These are phyloP conservation scores for Dinochytrium kinnereticum DNA, from an alignment of 371 early-diverging fungal species.

Conservation along the genomic window DNA sequence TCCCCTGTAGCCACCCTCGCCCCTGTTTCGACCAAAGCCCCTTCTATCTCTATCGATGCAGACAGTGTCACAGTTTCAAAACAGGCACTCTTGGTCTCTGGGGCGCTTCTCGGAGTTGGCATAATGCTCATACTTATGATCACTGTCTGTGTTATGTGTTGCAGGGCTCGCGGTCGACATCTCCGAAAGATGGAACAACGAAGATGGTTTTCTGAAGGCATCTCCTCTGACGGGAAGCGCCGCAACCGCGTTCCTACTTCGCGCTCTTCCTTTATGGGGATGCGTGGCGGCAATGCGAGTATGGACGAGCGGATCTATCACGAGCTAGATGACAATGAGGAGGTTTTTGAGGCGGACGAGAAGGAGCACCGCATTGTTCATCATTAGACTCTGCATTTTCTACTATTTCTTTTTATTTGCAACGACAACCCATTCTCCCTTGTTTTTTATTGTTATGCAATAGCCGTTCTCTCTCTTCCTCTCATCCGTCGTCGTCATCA, in stretches of 20 bases:
- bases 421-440: neutral
- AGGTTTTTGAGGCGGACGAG: neutral
- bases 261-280: neutral
- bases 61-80: conserved; percentile 10
- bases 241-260: neutral
- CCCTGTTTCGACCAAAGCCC: conserved; percentile 11
- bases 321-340: conserved; percentile 11
- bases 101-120: neutral
- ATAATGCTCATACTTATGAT: neutral
- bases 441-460: neutral
- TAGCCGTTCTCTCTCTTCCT: neutral
- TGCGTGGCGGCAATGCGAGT: neutral
- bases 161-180: conserved; percentile 1
- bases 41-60: neutral
- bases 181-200: conserved; percentile 1
- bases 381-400: no score
- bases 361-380: neutral
- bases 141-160: conserved; percentile 6
- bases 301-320: conserved; percentile 6
- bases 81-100: neutral
- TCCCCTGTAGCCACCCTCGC: no score
- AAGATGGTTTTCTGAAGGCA: neutral
- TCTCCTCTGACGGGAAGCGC: neutral
- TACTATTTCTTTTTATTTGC: no score
- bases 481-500: conserved; percentile 12